Evolutionary conservation across 768 basidiomycete species (phyloP).

Genomic region (Lactarius hengduanensis): DNA sequence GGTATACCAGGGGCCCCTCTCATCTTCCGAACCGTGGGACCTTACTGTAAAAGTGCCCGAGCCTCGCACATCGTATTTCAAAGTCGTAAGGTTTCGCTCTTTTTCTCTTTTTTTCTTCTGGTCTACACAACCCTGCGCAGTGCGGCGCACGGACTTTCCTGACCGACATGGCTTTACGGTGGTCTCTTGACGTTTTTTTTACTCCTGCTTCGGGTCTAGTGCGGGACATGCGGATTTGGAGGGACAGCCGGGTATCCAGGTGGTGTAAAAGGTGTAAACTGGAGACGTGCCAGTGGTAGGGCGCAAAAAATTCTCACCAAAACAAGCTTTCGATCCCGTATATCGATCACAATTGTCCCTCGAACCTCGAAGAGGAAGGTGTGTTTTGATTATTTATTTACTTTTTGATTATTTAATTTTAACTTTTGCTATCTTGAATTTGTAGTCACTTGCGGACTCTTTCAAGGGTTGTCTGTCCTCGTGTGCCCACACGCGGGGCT

Average conservation of each 20-base stretch:
- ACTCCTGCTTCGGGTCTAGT: background rate
- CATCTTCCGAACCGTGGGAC: too few species aligned
- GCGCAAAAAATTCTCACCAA: background rate
- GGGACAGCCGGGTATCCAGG: background rate
- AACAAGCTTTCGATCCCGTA: background rate
- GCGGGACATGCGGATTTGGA: background rate
- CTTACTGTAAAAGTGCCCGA: background rate
- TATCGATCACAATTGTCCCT: constrained; percentile 5
- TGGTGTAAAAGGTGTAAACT: background rate
- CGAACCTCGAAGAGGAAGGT: background rate
- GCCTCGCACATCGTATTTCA: constrained; percentile 14
- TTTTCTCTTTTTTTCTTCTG: background rate
- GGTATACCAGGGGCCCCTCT: background rate
- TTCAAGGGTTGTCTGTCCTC: background rate
- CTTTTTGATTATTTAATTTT: background rate
- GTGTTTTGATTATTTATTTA: background rate
- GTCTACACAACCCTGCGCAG: background rate
- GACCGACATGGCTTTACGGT: background rate
- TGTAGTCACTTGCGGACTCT: background rate
- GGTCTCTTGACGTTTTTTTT: background rate
- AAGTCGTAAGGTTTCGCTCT: background rate
- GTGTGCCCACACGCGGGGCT: background rate
- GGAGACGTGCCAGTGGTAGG: background rate
- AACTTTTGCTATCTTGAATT: background rate
- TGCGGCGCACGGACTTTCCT: constrained; percentile 17